Evolutionary conservation across 495 filamentous ascomycete species (phyloP).

Genomic region (Aspergillus mulundensis): DNA sequence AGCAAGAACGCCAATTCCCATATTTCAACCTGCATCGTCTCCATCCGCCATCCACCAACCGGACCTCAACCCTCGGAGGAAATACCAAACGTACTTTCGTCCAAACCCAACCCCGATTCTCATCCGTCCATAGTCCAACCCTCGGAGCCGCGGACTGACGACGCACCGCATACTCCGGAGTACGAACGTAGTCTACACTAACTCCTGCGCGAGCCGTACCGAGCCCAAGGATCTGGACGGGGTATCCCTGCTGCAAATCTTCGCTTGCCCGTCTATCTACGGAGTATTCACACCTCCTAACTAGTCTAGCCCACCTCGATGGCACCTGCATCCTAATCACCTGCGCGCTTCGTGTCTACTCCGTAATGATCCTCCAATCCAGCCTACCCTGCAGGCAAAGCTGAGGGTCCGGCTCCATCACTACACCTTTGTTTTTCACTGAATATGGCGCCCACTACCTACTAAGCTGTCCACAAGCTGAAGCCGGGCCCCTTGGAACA

Average conservation of each 20-base stretch:
- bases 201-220: background rate
- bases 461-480: background rate
- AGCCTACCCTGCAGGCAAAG: background rate
- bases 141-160: background rate
- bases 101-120: background rate
- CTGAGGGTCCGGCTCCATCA: background rate
- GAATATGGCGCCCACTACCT: background rate
- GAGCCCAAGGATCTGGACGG: background rate
- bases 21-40: background rate
- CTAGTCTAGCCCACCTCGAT: background rate
- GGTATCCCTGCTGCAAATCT: slow-evolving; percentile 4
- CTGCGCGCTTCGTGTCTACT: too few species aligned
- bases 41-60: background rate
- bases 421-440: background rate
- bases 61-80: background rate
- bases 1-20: background rate
- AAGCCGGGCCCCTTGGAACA: background rate
- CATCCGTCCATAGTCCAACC: background rate
- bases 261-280: background rate
- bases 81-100: background rate
- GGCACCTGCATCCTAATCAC: background rate
- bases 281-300: too few species aligned
- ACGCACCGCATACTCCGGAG: background rate
- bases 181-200: background rate
- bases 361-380: background rate